These are phyloP conservation scores for Colletotrichum nymphaeae DNA, from an alignment of 2,329 filamentous ascomycete genomes.

Conservation along the genomic window DNA sequence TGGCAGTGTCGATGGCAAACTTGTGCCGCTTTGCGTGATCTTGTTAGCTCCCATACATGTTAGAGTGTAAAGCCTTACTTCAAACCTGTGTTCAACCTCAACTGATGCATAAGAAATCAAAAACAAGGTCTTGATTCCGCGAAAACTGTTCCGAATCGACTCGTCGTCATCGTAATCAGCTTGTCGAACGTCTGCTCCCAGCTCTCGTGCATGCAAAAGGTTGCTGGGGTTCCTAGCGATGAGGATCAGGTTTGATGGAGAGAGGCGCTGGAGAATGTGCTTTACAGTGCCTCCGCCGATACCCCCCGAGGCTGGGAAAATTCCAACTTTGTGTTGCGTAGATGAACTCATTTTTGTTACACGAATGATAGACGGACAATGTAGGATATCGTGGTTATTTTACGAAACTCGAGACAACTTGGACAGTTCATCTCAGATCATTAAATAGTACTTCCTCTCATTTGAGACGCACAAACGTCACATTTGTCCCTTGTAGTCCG, in stretches of 20 bases:
- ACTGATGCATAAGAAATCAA: too few species aligned
- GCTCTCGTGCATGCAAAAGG: background rate
- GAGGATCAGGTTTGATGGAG: background rate
- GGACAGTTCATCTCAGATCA: background rate
- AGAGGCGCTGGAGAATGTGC: background rate
- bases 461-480: background rate
- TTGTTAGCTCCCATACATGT: too few species aligned
- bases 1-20: too few species aligned
- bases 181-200: background rate
- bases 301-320: background rate
- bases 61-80: too few species aligned
- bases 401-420: background rate
- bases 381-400: background rate
- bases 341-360: background rate
- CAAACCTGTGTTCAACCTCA: too few species aligned
- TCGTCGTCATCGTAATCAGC: too few species aligned
- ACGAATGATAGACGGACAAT: background rate
- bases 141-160: too few species aligned
- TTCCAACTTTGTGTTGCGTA: background rate
- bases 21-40: too few species aligned
- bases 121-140: too few species aligned
- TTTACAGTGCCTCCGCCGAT: background rate
- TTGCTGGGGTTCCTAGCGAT: background rate
- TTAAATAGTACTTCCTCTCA: background rate
- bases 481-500: background rate